phyloP scores from a whole-genome alignment of 2,329 filamentous ascomycete genomes.

The Arthrocladium fulminans region DNA sequence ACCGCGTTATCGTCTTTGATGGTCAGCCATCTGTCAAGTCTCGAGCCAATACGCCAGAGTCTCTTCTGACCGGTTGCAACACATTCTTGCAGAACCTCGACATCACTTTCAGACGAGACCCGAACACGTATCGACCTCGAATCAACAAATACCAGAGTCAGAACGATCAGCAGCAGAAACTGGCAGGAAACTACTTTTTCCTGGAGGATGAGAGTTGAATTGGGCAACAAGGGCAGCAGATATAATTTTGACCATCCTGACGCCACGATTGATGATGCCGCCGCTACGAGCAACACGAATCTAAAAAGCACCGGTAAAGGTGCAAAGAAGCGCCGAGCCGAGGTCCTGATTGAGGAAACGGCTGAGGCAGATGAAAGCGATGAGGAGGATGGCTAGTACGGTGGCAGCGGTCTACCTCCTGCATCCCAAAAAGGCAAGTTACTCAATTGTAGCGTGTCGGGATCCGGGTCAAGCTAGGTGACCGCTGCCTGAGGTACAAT shows the following conservation, averaged over 20 bases:
- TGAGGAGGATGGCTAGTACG: constrained; percentile 7
- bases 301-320: constrained; percentile 35
- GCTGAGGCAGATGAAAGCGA: constrained; percentile 8
- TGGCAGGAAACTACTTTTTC: constrained; percentile 95
- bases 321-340: constrained; percentile 25
- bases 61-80: constrained; percentile 91
- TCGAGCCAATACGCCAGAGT: constrained; percentile 83
- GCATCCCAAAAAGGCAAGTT: neutral
- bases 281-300: constrained; percentile 30
- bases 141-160: constrained; percentile 98
- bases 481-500: constrained; percentile 1
- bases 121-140: constrained; percentile 88
- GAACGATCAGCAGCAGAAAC: constrained; percentile 95
- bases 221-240: constrained; percentile 30
- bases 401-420: constrained; percentile 10
- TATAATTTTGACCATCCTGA: constrained; percentile 24
- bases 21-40: constrained; percentile 82
- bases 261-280: constrained; percentile 29
- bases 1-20: constrained; percentile 97
- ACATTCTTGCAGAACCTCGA: constrained; percentile 91
- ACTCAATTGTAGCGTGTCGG: neutral
- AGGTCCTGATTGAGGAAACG: constrained; percentile 1
- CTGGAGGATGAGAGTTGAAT: constrained; percentile 73
- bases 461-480: constrained; percentile 11
- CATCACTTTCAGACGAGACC: constrained; percentile 96